These are phyloP conservation scores for Aspergillus jensenii DNA, from an alignment of 2,329 filamentous ascomycete species.

Conservation along the genomic window DNA sequence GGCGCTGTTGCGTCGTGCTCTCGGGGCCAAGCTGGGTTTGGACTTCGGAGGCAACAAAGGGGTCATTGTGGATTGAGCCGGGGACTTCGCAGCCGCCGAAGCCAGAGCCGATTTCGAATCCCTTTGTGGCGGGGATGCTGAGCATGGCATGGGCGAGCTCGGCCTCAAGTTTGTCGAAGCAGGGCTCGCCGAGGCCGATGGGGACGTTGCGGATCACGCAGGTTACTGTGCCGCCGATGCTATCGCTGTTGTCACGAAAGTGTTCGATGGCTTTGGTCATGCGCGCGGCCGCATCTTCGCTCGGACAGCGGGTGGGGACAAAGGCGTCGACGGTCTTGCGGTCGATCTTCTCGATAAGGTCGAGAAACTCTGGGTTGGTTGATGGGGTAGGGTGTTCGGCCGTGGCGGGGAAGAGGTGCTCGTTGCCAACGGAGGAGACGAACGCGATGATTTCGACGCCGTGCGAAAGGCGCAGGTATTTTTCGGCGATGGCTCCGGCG, in stretches of 20 bases:
- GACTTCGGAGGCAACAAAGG: slow-evolving; percentile 63
- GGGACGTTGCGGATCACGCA: slow-evolving; percentile 89
- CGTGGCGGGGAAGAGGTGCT: slow-evolving; percentile 74
- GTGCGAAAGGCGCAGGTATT: slow-evolving; percentile 78
- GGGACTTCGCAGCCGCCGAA: slow-evolving; percentile 84
- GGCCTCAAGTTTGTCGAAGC: slow-evolving; percentile 94
- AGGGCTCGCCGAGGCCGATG: slow-evolving; percentile 84
- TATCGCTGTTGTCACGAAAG: slow-evolving; percentile 76
- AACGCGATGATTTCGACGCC: slow-evolving; percentile 91
- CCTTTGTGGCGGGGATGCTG: slow-evolving; percentile 91
- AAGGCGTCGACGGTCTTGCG: slow-evolving; percentile 77
- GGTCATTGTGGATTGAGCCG: slow-evolving; percentile 89
- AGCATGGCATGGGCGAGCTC: slow-evolving; percentile 91
- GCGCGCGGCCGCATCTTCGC: slow-evolving; percentile 59
- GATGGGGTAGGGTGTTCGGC: slow-evolving; percentile 66
- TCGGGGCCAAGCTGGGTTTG: slow-evolving; percentile 17
- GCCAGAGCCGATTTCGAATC: slow-evolving; percentile 91
- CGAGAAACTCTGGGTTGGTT: slow-evolving; percentile 76
- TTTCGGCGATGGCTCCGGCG: slow-evolving; percentile 88
- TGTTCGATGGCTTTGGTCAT: slow-evolving; percentile 81
- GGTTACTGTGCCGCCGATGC: slow-evolving; percentile 91
- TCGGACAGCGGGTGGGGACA: slow-evolving; percentile 84
- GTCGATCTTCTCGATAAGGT: slow-evolving; percentile 69
- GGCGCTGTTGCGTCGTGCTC: slow-evolving; percentile 48
- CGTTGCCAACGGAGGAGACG: slow-evolving; percentile 77